Base-by-base conservation (phyloP, 768 basidiomycete genomes). In the Tricholoma sp. region DNA sequence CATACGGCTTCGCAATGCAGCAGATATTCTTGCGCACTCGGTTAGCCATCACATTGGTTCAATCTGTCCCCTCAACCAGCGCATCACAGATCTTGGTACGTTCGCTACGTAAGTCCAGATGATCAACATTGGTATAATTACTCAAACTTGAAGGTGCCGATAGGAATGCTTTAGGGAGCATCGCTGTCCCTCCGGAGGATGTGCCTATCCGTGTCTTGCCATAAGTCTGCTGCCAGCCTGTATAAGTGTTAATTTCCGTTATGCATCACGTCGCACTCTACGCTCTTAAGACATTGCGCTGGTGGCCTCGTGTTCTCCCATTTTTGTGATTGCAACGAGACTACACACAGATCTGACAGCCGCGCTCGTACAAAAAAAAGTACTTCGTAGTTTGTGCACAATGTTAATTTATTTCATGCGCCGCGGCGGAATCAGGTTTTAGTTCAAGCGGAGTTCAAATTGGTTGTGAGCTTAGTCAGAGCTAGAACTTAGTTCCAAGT, bases 1-100 rank as follows among this genome's bases (percentile, higher is more conserved):
- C 2, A 70, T 86, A 29, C 76, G 83, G 52, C 76, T 88, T 19
- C 77, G 84, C 21, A 83, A 78, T 62, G 84, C 83, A 10, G 78
- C 81, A 10, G 76, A 83, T 53, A 71, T 80, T 37, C 77, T 88
- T 39, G 72, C 76, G 10, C 79, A 74, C 39, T 80, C 79, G 14
- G 63, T 78, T 11, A 71, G 64, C 52, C 76, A 78, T 63, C 73
- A 70, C 32, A 62, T 73, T 46, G 74, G 74, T 21, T 66, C 68
- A 0, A 67, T 60, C 47, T 79, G 78, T 59, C 59, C 65, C 22
- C 63, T 78, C 16, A 70, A 73, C 46, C 80, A 79, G 58, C 74
- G 75, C 43, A 76, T 85, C 54, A 61, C 71, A 22, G 80, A 83
- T 19, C 63, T 83, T n/a, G 83, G 83, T 62, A 63, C 71, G 29